Evolutionary conservation across 1,139 yeast genomes (phyloP), one percentile per base, ranked within the genome.

Genomic region (Wickerhamiella pararugosa): DNA sequence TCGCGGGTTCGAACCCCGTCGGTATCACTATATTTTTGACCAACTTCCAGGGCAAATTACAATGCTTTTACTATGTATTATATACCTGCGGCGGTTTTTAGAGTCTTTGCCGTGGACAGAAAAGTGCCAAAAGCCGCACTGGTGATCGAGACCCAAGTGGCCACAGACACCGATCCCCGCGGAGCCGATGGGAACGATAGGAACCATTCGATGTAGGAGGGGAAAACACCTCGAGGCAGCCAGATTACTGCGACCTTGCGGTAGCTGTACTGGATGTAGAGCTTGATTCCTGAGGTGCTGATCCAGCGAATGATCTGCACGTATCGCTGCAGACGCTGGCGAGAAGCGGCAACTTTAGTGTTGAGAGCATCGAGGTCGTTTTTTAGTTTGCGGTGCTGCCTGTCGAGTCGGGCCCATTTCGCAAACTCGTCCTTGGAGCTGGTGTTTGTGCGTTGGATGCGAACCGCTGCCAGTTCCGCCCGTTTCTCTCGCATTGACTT

Each of bases 361-460:
- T 64, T 57, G 42, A 43, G 37, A 25, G 53, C 49, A 27, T 67
- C 71, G 39, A 80, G 63, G 48, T 79, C 75, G 7, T 63, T 65
- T 41, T 68, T 66, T 43, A 82, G 58, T 47, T 72, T 70, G 49
- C 79, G 87, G 45, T 70, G 63, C 52, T 71, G 72, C 40, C 98
- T 71, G 54, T 84, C 87, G 49, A 87, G 69, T 58, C 84, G 84
- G 3, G 97, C 93, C 98, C 98, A 90, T 54, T 73, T 78, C 38
- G 97, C 96, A 59, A 87, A 90, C 53, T 90, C 78, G 57, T 90
- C 96, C 59, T 87, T 96, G 5, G 96, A 92, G 47, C 86, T 75
- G 10, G 87, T 71, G 6, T 69, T 54, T 37, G 74, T 65, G 49
- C 86, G 71, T 51, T 78, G 74, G 9, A 63, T 64, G 49, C 71